Evolutionary conservation across 2,329 filamentous ascomycete genomes (phyloP), one percentile per base, ranked within the genome.

Genomic region (Fusarium liriodendri): DNA sequence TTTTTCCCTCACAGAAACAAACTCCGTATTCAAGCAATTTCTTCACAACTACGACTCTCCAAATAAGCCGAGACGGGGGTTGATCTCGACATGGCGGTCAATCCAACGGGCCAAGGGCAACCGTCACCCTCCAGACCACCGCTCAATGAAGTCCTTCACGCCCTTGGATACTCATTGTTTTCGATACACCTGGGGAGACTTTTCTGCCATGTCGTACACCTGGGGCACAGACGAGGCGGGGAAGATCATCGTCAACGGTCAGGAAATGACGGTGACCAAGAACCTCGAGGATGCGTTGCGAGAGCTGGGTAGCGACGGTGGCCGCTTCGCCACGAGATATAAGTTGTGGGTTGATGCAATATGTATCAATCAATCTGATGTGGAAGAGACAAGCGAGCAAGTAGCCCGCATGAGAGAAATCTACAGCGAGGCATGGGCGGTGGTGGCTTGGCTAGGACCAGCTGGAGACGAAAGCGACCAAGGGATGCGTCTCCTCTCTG

Each of bases 261-360:
- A 66, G 54, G 63, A 62, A 58, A 54, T 61, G 40, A 42, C 59
- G 16, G 67, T 69, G 37, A 69, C 67, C 3, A 69, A 62, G 16
- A 69, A 69, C 32, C 35, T 69, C 7, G 67, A 69, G 18, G 50
- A 66, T 33, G 67, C 63, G 7, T 50, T 69, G 6, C 50, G 33
- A 42, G 67, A 61, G 32, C 37, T 66, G 29, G 55, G 62, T 3
- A 33, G 20, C 6, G 65, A 67, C 7, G 35, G 57, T 20, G 66
- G 33, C 2, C 63, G 62, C 3, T 69, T 69, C 25, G 13, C 67
- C 6, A 29, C 32, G 6, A 40, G 37, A n/a, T 69, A 69, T 33
- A 66, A 52, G 25, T 32, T 69, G 5, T 69, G 67, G 67, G 63
- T 69, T 18, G 67, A 69, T 27, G 67, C 67, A 16, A 35, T 69